Evolutionary conservation across 1,284 basidiomycete species (phyloP).

Genomic region (Austropuccinia psidii): DNA sequence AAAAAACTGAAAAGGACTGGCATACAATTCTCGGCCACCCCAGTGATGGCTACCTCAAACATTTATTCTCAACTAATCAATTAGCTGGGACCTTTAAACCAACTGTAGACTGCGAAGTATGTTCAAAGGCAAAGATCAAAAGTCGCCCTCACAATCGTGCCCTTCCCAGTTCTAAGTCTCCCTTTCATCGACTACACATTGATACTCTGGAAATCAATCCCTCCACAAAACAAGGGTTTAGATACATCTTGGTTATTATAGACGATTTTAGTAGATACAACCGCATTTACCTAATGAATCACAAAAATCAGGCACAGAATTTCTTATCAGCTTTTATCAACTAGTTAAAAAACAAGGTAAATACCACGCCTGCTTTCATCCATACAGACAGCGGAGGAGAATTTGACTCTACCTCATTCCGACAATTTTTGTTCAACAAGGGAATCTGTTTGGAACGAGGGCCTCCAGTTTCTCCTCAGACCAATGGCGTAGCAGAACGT

Average conservation of each 20-base stretch:
- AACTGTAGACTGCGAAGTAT: not conserved
- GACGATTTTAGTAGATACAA: constrained; percentile 2
- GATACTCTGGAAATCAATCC: not conserved
- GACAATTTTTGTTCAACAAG: not conserved
- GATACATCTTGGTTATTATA: not conserved
- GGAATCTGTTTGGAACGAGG: not conserved
- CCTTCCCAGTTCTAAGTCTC: not conserved
- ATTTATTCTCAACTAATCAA: too few species aligned
- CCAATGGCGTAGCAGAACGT: not conserved
- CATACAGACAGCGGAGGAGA: not conserved
- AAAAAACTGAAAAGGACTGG: too few species aligned
- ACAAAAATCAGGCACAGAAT: not conserved
- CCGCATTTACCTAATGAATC: not conserved
- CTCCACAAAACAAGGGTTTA: not conserved
- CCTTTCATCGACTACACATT: not conserved
- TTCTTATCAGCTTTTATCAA: not conserved
- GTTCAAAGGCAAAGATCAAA: not conserved
- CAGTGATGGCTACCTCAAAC: too few species aligned
- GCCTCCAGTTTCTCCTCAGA: not conserved
- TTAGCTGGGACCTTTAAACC: too few species aligned
- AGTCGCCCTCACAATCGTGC: not conserved
- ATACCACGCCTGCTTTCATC: not conserved
- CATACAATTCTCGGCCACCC: too few species aligned
- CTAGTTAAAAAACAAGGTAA: not conserved
- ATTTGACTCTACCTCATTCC: not conserved